phyloP scores from a whole-genome alignment of 257 asterid species.

The Mentha longifolia region DNA sequence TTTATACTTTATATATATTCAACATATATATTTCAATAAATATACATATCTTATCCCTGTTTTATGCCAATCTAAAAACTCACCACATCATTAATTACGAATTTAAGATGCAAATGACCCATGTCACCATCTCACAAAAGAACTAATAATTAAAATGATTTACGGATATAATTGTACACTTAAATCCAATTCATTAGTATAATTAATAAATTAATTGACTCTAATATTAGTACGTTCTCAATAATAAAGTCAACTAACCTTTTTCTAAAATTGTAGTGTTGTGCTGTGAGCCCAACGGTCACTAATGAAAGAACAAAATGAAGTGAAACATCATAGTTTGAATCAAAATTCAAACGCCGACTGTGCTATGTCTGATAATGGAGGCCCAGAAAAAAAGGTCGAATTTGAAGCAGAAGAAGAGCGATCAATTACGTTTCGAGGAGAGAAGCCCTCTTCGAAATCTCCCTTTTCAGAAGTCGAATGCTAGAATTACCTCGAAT shows the following conservation, averaged over 20 bases:
- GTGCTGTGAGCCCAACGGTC: constrained; percentile 39
- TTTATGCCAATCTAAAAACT: too few species aligned
- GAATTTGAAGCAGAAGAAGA: constrained; percentile 20
- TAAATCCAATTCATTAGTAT: not conserved
- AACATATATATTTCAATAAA: too few species aligned
- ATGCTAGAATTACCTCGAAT: constrained; percentile 18
- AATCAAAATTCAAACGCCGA: constrained; percentile 15
- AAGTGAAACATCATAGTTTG: not conserved
- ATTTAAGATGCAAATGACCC: too few species aligned
- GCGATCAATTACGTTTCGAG: constrained; percentile 6
- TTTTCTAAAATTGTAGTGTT: constrained; percentile 3
- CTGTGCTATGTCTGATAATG: constrained; percentile 20
- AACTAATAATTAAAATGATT: too few species aligned
- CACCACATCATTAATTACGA: too few species aligned
- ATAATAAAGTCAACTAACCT: not conserved
- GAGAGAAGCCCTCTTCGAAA: constrained; percentile 48
- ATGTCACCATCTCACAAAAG: not conserved
- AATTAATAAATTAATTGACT: not conserved
- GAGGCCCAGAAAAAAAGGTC: constrained; percentile 24
- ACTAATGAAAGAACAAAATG: not conserved
- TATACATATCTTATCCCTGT: too few species aligned
- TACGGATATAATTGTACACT: too few species aligned
- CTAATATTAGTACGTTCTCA: not conserved
- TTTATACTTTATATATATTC: too few species aligned
- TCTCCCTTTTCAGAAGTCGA: constrained; percentile 36